phyloP scores from a whole-genome alignment of 257 asterid species.

The Orobanche coerulescens region DNA sequence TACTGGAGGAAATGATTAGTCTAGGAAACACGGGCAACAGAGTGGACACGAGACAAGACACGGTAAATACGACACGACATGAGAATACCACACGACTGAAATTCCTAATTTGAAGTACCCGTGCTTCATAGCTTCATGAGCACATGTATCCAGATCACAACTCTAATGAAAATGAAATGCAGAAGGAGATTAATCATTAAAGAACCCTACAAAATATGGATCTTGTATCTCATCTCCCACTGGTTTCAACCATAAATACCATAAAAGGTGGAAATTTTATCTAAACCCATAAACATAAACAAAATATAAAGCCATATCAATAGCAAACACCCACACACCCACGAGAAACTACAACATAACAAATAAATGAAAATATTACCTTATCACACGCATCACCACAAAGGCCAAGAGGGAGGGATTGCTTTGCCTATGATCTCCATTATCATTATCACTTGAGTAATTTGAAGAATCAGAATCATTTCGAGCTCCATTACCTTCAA shows the following conservation, averaged over 20 bases:
- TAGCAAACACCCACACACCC: no score
- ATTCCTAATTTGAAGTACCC: no score
- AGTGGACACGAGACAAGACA: no score
- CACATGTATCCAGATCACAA: constrained; percentile 14
- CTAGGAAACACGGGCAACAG: neutral
- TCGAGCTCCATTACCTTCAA: constrained; percentile 34
- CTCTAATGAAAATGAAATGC: neutral
- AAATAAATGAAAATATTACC: constrained; percentile 24
- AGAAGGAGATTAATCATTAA: neutral
- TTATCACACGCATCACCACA: constrained; percentile 37
- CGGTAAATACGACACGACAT: no score
- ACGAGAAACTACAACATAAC: no score
- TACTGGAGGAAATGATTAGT: neutral
- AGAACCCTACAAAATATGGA: constrained; percentile 20
- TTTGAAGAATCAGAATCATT: constrained; percentile 57
- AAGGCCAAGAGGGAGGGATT: constrained; percentile 72
- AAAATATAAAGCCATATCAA: neutral
- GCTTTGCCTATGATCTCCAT: constrained; percentile 30
- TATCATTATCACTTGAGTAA: constrained; percentile 41
- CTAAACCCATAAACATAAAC: constrained; percentile 1
- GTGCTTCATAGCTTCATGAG: no score
- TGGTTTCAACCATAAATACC: constrained; percentile 1
- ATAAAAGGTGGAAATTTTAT: constrained; percentile 7
- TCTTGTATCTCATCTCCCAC: constrained; percentile 18
- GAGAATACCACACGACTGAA: no score